Base-by-base conservation (phyloP, 805 yeast species). In the Blastobotrys peoriensis region DNA sequence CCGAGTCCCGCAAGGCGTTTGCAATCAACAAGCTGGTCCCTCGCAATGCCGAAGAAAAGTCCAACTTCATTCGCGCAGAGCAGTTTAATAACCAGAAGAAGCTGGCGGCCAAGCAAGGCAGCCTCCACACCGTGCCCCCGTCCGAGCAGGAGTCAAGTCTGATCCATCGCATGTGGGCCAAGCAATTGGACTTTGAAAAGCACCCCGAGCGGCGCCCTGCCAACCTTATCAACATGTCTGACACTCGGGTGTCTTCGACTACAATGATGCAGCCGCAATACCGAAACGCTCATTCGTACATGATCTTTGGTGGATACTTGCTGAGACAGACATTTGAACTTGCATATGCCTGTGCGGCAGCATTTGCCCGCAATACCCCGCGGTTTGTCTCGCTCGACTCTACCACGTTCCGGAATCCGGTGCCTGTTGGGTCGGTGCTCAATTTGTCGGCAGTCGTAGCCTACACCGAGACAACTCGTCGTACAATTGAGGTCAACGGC, bases 211-310 rank as follows among this genome's bases (percentile, higher is more conserved):
- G 61, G 5, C 63, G 66, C 45, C 81, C 83, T n/a, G 63, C 63
- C 19, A 76, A 75, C 49, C 62, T 81, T 23, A 68, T 72, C 37
- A 76, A 76, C 53, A 84, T 87, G 94, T 73, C 75, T 40, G 82
- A 86, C 50, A 81, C 96, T 1, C 67, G 63, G 42, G 73, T 85
- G 43, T 69, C 75, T 42, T 83, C 95, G 8, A 86, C 96, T 4
- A 75, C 82, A 57, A 80, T 88, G 65, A 91, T 89, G 91, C 97
- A 89, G 66, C 97, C 97, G 1, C 97, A 89, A 68, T 89, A 88
- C 68, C 78, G 97, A 66, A 89, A 89, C 69, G 78, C 96, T 62
- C 96, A 89, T 62, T 84, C 94, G 3, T 86, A 83, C 66, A 87
- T 88, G 86, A 86, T 89, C 38, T 89, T 89, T 64, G 98, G 98